A percentile compares a stretch with the other conserved stretches of the same genome.
Conservation (phyloP, 1,139 yeast genomes). For the Scheffersomyces lignicola region DNA sequence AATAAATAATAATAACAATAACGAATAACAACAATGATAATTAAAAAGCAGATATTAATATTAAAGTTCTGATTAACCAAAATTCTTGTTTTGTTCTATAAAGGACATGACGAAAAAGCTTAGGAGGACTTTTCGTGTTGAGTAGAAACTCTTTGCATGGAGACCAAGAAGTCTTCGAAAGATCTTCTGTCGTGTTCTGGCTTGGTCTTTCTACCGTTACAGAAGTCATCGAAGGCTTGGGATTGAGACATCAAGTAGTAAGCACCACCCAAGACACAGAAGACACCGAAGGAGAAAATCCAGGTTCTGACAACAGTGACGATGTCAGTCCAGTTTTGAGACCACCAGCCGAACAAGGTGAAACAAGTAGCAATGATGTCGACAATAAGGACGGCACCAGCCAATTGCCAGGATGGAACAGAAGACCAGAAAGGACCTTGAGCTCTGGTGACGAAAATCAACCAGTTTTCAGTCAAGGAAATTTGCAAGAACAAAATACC, state of each 20-base stretch:
- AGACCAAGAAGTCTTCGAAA: constrained; percentile 91
- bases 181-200: constrained; percentile 72
- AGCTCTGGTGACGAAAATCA: constrained; percentile 93
- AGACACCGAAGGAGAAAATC: constrained; percentile 94
- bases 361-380: constrained; percentile 89
- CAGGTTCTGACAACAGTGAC: constrained; percentile 92
- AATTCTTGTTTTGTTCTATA: constrained; percentile 4
- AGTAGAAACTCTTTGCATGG: constrained; percentile 98
- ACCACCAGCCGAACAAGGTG: constrained; percentile 96
- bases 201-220: constrained; percentile 85
- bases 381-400: constrained; percentile 88
- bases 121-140: constrained; percentile 82
- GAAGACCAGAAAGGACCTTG: constrained; percentile 96
- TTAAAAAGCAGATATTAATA: background rate
- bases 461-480: constrained; percentile 93
- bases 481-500: constrained; percentile 91
- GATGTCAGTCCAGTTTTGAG: constrained; percentile 95
- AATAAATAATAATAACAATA: constrained; percentile 1
- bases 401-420: constrained; percentile 89
- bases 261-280: constrained; percentile 96
- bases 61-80: background rate
- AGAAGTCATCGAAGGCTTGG: constrained; percentile 83
- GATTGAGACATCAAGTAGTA: constrained; percentile 91
- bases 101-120: constrained; percentile 11
- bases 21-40: background rate